Percentiles rank a stretch among this genome's conserved stretches.
phyloP scores from a whole-genome alignment of 257 asterid species.

The Lavandula angustifolia region DNA sequence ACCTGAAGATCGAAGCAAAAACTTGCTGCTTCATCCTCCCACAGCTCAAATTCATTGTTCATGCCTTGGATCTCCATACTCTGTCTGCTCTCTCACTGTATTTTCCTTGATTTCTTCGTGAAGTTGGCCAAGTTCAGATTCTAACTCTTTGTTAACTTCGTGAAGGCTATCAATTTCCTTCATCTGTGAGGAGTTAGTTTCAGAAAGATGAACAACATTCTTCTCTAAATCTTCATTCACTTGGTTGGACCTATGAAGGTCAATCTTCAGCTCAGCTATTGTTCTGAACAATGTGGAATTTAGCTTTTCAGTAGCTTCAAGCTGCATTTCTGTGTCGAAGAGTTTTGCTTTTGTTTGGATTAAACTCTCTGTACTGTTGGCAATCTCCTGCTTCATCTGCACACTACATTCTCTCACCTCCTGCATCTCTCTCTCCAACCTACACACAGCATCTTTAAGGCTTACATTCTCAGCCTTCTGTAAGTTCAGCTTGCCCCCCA shows the following conservation, averaged over 20 bases:
- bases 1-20: constrained; percentile 84
- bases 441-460: constrained; percentile 56
- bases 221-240: constrained; percentile 49
- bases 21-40: constrained; percentile 83
- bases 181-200: constrained; percentile 48
- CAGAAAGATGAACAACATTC: constrained; percentile 49
- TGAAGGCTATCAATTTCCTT: constrained; percentile 59
- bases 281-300: constrained; percentile 50
- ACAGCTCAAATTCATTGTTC: constrained; percentile 63
- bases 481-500: constrained; percentile 56
- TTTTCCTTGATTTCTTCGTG: constrained; percentile 64
- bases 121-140: constrained; percentile 54
- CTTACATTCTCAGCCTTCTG: constrained; percentile 56
- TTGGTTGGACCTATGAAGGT: constrained; percentile 46
- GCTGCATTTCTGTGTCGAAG: constrained; percentile 55
- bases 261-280: constrained; percentile 50
- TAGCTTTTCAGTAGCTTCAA: constrained; percentile 53
- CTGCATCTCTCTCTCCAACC: constrained; percentile 57
- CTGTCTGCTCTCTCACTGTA: constrained; percentile 49
- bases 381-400: constrained; percentile 50
- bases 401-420: constrained; percentile 47
- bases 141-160: constrained; percentile 48
- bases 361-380: constrained; percentile 40
- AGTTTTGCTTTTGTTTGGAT: constrained; percentile 53
- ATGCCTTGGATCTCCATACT: constrained; percentile 61